Base-by-base conservation (phyloP, 768 basidiomycete species). In the Lentinula sp. region DNA sequence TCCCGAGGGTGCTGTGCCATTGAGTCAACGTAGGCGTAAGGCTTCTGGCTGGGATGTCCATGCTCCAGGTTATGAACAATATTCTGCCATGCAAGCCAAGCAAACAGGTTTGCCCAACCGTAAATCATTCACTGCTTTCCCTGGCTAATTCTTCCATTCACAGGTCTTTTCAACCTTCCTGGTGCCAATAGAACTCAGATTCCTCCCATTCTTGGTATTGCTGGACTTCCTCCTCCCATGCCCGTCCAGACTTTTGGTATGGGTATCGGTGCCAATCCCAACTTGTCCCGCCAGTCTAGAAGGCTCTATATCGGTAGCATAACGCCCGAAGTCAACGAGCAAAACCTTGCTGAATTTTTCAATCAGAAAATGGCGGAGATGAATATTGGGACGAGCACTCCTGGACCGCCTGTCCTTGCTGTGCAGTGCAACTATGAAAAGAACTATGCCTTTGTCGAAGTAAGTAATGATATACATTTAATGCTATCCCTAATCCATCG, bases 341-440 rank as follows among this genome's bases (percentile, higher is more conserved):
- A 92, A 67, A 93, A 90, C 69, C 76, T 98, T 46, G 85, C 87
- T 15, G 89, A 93, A 40, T 97, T 98, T 78, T 98, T 99, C 85
- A 98, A 98, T 70, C 77, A 80, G 59, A 94, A 96, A 77, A 98
- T 98, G 95, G 84, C 83, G 43, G 94, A 98, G 74, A 91, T 92
- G 86, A 82, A 81, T 63, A 86, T 95, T 51, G 91, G 93, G 13
- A 91, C 92, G 5, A 89, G 87, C 32, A 84, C 82, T 18, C 84
- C 91, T 23, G 94, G 93, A 21, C 93, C 94, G 64, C 93, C 96
- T 9, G 93, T 98, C 35, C 81, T 95, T 35, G 89, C 89, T 18
- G 94, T 97, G 5, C 94, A 96, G 69, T 91, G 97, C 77, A 98
- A 98, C 70, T 95, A 95, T 68, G 97, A 98, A 74, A 99, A 98